A percentile compares a stretch with the other conserved stretches of the same genome.
Conservation (phyloP, 345 rosid genomes). For the Euphorbia tirucalli region DNA sequence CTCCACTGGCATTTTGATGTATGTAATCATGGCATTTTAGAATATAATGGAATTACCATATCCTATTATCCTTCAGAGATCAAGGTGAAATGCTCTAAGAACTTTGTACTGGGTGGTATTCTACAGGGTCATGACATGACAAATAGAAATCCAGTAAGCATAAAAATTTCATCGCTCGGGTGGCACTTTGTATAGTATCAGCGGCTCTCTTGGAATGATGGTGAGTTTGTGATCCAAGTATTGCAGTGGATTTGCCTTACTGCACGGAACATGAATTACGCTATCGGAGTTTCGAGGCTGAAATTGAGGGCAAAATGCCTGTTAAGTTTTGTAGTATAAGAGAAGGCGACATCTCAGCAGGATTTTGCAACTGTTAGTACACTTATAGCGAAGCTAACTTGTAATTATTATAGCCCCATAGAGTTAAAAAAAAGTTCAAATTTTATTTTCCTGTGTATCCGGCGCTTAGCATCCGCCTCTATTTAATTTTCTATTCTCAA, state of each 20-base stretch:
- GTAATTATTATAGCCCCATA: slow-evolving; percentile 39
- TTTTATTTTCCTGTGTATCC: neutral
- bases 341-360: slow-evolving; percentile 10
- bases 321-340: slow-evolving; percentile 41
- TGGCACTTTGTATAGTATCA: slow-evolving; percentile 9
- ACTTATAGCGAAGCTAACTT: slow-evolving; percentile 33
- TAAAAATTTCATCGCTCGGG: slow-evolving; percentile 8
- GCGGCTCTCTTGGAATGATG: slow-evolving; percentile 10
- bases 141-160: slow-evolving; percentile 10
- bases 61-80: no score
- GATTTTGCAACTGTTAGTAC: slow-evolving; percentile 21
- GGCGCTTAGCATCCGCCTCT: no score
- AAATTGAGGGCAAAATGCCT: slow-evolving; percentile 19
- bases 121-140: slow-evolving; percentile 22
- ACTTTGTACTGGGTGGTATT: slow-evolving; percentile 5
- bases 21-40: no score
- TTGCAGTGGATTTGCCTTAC: neutral
- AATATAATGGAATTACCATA: neutral
- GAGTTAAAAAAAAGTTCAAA: neutral
- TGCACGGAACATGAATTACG: neutral
- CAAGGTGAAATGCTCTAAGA: neutral
- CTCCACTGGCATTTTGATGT: no score
- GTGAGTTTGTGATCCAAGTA: slow-evolving; percentile 7
- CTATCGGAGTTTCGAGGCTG: slow-evolving; percentile 31
- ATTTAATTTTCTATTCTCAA: no score